phyloP scores from a whole-genome alignment of 108 stramenopile species.

The Hondaea fermentalgiana region DNA sequence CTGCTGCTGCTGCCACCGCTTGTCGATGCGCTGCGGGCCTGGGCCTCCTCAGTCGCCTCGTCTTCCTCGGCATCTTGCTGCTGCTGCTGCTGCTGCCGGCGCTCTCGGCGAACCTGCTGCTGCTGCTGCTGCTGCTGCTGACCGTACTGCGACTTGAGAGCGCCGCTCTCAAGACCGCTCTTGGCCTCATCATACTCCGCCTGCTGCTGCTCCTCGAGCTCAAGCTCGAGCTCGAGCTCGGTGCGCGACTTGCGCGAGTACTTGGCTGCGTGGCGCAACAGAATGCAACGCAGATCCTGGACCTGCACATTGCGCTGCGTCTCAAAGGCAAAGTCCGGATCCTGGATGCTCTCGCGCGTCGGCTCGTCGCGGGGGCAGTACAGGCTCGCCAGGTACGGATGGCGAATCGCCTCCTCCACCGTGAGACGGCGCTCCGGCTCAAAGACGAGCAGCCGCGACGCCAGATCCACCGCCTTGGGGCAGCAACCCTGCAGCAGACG shows the following conservation, averaged over 20 bases:
- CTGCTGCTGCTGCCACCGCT: not conserved
- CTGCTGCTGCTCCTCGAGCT: no score
- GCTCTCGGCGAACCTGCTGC: no score
- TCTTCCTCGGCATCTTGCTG: no score
- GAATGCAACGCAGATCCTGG: not conserved
- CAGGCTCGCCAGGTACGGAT: not conserved
- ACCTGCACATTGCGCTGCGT: not conserved
- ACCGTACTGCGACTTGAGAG: no score
- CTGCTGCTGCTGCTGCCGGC: no score
- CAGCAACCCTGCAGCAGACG: not conserved
- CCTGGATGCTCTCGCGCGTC: not conserved
- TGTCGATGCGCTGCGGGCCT: not conserved
- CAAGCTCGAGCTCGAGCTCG: not conserved
- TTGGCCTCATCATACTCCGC: no score
- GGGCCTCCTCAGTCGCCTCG: not conserved
- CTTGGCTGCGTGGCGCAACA: not conserved
- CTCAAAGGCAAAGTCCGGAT: constrained; percentile 6
- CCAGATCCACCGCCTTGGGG: not conserved
- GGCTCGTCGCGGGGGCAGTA: not conserved
- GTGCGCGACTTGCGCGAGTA: not conserved
- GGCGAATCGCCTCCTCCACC: not conserved
- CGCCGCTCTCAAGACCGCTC: no score
- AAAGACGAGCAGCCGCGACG: not conserved
- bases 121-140: no score
- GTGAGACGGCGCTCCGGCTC: not conserved